Evolutionary conservation across 2,329 filamentous ascomycete species (phyloP).

Genomic region (Hypoxylon sp.): DNA sequence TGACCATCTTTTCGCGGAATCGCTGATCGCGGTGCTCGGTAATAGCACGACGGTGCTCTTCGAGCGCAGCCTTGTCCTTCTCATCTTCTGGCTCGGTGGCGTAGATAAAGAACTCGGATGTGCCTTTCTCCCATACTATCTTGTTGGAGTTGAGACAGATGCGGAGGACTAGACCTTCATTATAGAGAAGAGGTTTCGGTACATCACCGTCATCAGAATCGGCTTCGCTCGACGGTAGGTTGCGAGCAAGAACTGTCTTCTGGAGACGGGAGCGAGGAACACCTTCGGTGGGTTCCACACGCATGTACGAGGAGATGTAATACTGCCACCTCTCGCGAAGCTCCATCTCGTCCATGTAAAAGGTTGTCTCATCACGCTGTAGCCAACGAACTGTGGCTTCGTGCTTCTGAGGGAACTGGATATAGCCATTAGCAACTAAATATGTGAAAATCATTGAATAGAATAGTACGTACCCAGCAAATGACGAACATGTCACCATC

Average conservation of each 20-base stretch:
- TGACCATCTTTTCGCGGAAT: conserved; percentile 84
- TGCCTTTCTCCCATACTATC: conserved; percentile 81
- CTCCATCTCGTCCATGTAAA: conserved; percentile 91
- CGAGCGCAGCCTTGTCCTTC: conserved; percentile 75
- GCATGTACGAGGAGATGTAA: conserved; percentile 93
- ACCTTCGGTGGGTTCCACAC: conserved; percentile 89
- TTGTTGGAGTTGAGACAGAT: conserved; percentile 85
- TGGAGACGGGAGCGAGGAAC: conserved; percentile 75
- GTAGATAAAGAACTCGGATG: conserved; percentile 79
- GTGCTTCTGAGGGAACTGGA: conserved; percentile 74
- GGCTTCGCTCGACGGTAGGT: conserved; percentile 74
- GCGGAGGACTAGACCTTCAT: conserved; percentile 78
- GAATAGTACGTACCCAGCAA: conserved; percentile 81
- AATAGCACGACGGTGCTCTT: conserved; percentile 69
- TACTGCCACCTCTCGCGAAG: conserved; percentile 90
- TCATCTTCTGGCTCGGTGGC: conserved; percentile 77
- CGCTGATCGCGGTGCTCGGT: conserved; percentile 77
- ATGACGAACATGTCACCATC: conserved; percentile 93
- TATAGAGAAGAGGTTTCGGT: conserved; percentile 72
- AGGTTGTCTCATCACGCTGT: conserved; percentile 79
- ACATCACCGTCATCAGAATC: conserved; percentile 75
- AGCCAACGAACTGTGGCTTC: conserved; percentile 81
- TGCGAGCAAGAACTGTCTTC: conserved; percentile 79
- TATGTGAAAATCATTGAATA: conserved; percentile 22
- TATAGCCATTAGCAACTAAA: conserved; percentile 57